Conservation (phyloP, 306 rosid genomes). For the Trichosanthes truncata region DNA sequence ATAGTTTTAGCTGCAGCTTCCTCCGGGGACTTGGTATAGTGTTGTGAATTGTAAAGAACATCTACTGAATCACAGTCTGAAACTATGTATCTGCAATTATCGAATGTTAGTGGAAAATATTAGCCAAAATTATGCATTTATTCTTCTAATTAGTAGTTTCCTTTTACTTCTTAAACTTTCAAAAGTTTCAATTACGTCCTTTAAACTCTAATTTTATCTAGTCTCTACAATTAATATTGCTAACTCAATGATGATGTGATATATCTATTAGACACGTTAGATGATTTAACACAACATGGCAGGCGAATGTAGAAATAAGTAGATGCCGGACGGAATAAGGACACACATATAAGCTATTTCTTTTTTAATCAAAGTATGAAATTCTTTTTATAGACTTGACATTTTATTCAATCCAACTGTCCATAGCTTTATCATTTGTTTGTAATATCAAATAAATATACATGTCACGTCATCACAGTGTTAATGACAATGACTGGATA, state of each 20-base stretch:
- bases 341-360: background rate
- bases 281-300: background rate
- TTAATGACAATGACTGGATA: background rate
- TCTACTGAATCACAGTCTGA: constrained; percentile 91
- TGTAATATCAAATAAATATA: background rate
- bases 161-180: background rate
- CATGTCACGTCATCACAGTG: background rate
- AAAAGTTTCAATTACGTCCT: background rate
- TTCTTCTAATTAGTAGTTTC: background rate
- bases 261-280: too few relatives aligned
- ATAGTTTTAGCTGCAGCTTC: constrained; percentile 88
- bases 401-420: background rate
- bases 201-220: background rate
- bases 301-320: background rate
- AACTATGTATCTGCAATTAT: constrained; percentile 67
- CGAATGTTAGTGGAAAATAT: background rate
- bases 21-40: constrained; percentile 90
- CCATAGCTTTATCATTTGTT: background rate
- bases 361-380: background rate
- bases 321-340: background rate
- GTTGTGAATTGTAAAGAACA: constrained; percentile 62
- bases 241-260: too few relatives aligned
- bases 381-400: background rate
- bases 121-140: background rate
- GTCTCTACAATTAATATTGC: background rate